Conservation (phyloP, 2,329 filamentous ascomycete genomes). For the Fusarium coffeatum region DNA sequence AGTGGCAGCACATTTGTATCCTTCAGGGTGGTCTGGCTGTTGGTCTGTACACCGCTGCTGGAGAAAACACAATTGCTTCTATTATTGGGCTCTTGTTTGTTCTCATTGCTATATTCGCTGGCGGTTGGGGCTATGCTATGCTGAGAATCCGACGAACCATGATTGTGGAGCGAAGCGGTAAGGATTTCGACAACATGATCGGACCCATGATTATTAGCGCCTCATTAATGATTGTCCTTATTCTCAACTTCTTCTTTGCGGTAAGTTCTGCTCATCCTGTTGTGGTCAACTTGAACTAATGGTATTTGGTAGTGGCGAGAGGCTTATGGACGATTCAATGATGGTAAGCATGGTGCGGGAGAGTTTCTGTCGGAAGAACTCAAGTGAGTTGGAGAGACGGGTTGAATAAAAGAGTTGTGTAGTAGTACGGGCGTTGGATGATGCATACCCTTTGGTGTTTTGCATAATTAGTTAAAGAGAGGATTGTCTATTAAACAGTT, state of each 20-base stretch:
- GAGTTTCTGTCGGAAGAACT: conserved; percentile 48
- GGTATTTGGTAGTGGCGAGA: conserved; percentile 47
- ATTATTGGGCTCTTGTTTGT: conserved; percentile 87
- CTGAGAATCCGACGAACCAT: conserved; percentile 79
- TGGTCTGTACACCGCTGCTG: conserved; percentile 88
- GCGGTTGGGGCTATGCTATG: conserved; percentile 88
- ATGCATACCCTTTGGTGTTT: conserved; percentile 33
- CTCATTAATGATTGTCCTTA: conserved; percentile 80
- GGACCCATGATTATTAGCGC: conserved; percentile 87
- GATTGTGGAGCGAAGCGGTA: conserved; percentile 87
- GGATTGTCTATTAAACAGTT: conserved; percentile 3
- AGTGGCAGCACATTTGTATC: conserved; percentile 96
- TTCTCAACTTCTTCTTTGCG: conserved; percentile 91
- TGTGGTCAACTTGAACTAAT: conserved; percentile 17
- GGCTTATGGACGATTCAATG: conserved; percentile 48
- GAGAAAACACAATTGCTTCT: conserved; percentile 79
- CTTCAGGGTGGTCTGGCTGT: conserved; percentile 86
- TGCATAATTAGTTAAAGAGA: neutral
- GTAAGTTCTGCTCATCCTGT: conserved; percentile 58
- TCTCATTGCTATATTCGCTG: conserved; percentile 82
- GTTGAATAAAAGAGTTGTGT: conserved; percentile 12
- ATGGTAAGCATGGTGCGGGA: conserved; percentile 22
- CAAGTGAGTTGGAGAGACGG: conserved; percentile 23
- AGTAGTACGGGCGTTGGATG: conserved; percentile 32
- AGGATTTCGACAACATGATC: conserved; percentile 89